Percentiles rank a stretch among this genome's conserved stretches.
Conservation (phyloP, 106 monocot genomes). For the Allium cepa region DNA sequence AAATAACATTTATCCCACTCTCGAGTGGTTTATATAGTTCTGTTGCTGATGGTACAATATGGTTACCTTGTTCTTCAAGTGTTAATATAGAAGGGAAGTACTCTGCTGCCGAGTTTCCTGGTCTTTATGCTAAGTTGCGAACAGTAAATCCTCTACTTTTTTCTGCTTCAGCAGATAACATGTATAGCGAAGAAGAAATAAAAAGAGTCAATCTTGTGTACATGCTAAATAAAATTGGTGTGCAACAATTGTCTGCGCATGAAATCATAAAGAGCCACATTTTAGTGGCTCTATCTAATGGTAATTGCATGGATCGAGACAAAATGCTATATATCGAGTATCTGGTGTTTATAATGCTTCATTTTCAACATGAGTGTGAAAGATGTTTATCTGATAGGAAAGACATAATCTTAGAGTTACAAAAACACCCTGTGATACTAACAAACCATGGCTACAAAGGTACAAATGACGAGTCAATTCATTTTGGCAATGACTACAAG, state of each 20-base stretch:
- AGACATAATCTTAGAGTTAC: constrained; percentile 48
- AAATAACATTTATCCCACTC: constrained; percentile 78
- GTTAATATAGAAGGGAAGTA: constrained; percentile 37
- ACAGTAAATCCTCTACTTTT: constrained; percentile 52
- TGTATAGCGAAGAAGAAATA: constrained; percentile 23
- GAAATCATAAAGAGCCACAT: constrained; percentile 76
- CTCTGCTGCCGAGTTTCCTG: constrained; percentile 43
- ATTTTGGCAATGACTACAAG: constrained; percentile 73
- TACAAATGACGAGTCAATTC: constrained; percentile 52
- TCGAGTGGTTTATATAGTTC: constrained; percentile 77
- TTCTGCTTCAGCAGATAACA: constrained; percentile 20
- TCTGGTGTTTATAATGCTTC: constrained; percentile 74
- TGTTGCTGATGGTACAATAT: constrained; percentile 71
- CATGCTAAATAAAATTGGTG: constrained; percentile 73
- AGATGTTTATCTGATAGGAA: constrained; percentile 55
- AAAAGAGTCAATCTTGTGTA: constrained; percentile 27
- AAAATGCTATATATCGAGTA: constrained; percentile 64
- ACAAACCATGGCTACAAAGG: constrained; percentile 77
- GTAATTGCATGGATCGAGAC: constrained; percentile 14
- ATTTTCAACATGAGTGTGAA: constrained; percentile 67
- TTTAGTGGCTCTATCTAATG: constrained; percentile 33
- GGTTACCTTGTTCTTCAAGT: constrained; percentile 64
- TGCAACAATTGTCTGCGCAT: constrained; percentile 70
- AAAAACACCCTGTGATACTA: constrained; percentile 36
- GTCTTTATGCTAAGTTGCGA: constrained; percentile 55